Evolutionary conservation across 2,329 filamentous ascomycete genomes (phyloP).

Genomic region (Fusarium concolor): DNA sequence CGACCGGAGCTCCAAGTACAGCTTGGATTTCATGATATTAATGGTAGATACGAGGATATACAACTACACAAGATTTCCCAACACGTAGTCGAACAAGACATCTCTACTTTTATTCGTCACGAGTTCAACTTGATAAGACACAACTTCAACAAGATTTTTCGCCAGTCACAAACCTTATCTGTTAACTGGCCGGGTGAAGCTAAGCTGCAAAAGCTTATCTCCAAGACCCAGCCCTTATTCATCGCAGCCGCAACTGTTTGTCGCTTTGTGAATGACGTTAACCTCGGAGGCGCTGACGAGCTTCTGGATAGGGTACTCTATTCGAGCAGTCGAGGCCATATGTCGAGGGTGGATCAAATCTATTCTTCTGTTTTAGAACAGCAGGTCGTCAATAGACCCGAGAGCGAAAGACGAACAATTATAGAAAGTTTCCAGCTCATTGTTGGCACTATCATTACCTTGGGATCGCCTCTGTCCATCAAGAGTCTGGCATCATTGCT

Average conservation of each 20-base stretch:
- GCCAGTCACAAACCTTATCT: rapidly evolving
- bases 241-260: neutral
- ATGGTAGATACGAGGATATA: neutral
- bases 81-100: neutral
- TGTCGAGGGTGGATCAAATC: neutral
- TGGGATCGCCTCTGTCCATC: neutral
- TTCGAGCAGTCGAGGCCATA: neutral
- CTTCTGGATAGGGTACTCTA: neutral
- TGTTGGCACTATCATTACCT: neutral
- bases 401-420: neutral
- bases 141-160: neutral
- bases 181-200: neutral
- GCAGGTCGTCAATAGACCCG: neutral
- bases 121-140: neutral
- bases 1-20: neutral
- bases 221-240: neutral
- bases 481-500: neutral
- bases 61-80: neutral
- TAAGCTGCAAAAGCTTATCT: neutral
- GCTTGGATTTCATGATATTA: neutral
- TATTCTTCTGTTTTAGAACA: neutral
- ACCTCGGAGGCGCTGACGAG: neutral
- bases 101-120: neutral
- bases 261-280: neutral
- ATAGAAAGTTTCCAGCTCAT: neutral